Evolutionary conservation across 257 asterid species (phyloP).

Genomic region (Scutellaria baicalensis): DNA sequence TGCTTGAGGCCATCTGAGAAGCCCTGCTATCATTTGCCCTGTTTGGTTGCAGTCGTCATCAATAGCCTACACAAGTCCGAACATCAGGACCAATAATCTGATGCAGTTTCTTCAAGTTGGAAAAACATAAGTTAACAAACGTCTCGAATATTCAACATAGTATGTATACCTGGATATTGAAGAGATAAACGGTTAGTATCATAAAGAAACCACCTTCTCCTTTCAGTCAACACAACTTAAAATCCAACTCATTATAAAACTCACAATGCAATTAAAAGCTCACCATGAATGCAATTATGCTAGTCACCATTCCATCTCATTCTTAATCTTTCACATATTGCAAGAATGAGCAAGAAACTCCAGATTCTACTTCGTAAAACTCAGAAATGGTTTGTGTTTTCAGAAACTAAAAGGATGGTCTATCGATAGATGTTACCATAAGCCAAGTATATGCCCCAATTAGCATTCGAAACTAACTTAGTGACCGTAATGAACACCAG

Average conservation of each 20-base stretch:
- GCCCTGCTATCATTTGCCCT: slow-evolving; percentile 96
- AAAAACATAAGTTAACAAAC: background rate
- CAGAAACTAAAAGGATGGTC: background rate
- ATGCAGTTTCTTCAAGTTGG: background rate
- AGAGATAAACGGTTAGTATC: background rate
- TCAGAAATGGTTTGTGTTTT: background rate
- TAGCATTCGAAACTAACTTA: background rate
- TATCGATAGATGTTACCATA: background rate
- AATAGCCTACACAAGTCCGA: slow-evolving; percentile 54
- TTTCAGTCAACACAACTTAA: background rate
- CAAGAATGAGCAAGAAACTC: background rate
- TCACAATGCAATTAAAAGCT: too few relatives aligned
- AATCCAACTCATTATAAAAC: background rate
- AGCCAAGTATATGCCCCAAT: background rate
- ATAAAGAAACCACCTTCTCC: background rate
- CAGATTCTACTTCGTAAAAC: background rate
- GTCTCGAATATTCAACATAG: background rate
- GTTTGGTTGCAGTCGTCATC: slow-evolving; percentile 91
- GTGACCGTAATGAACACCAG: background rate
- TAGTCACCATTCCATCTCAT: background rate
- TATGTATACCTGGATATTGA: background rate
- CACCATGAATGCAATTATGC: background rate
- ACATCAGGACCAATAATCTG: slow-evolving; percentile 15
- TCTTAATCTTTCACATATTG: background rate
- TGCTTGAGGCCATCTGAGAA: slow-evolving; percentile 93